Evolutionary conservation across 345 rosid genomes (phyloP).

Genomic region (Citrus unshiu): DNA sequence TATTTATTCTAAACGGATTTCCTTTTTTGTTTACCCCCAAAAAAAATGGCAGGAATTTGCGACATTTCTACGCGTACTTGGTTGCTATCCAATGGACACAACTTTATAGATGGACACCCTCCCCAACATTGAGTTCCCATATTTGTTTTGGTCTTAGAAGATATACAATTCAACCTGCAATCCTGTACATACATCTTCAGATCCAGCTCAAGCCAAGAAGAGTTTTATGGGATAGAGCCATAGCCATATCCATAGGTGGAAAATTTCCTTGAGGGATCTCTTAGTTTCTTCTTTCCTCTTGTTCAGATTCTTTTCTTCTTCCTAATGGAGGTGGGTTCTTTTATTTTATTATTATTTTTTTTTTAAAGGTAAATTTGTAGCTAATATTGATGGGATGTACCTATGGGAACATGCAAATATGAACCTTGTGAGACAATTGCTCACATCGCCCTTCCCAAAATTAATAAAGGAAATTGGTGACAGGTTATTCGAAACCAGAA

Average conservation of each 20-base stretch:
- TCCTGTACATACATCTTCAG: slow-evolving; percentile 2
- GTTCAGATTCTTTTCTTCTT: background rate
- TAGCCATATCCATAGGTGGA: background rate
- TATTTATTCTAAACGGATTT: background rate
- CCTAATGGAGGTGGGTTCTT: background rate
- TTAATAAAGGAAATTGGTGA: too few species aligned
- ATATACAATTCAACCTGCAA: background rate
- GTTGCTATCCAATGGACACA: slow-evolving; percentile 64
- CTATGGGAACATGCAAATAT: too few species aligned
- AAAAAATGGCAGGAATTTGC: slow-evolving; percentile 62
- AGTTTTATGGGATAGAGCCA: background rate
- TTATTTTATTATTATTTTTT: too few species aligned
- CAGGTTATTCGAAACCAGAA: too few species aligned
- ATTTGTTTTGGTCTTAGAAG: background rate
- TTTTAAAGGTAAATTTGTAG: too few species aligned
- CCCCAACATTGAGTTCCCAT: background rate
- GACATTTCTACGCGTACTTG: slow-evolving; percentile 72
- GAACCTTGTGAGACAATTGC: too few species aligned
- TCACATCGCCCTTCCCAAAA: too few species aligned
- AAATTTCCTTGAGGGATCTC: background rate
- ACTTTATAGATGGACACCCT: slow-evolving; percentile 4
- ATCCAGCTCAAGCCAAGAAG: background rate
- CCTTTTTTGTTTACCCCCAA: background rate
- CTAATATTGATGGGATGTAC: too few species aligned
- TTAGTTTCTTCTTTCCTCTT: background rate